These are phyloP conservation scores for Chrysoporthe cubensis DNA, from an alignment of 2,329 filamentous ascomycete genomes.

Conservation along the genomic window DNA sequence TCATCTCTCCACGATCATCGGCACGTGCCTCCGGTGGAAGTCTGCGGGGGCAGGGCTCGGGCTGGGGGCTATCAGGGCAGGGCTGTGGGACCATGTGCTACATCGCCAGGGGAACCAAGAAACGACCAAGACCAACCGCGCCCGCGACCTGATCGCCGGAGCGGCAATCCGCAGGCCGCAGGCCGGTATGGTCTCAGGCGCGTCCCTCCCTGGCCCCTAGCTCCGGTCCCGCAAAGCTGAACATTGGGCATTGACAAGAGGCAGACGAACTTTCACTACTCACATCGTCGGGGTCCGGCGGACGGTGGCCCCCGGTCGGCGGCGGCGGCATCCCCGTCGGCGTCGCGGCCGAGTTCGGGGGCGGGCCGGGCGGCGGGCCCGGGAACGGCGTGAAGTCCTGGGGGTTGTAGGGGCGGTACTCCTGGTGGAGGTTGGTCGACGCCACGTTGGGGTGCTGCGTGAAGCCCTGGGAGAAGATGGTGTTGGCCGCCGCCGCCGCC, in stretches of 20 bases:
- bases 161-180: background rate
- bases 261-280: slow-evolving; percentile 26
- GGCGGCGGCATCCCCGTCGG: slow-evolving; percentile 31
- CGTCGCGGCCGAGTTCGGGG: slow-evolving; percentile 34
- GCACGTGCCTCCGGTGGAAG: background rate
- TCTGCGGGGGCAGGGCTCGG: background rate
- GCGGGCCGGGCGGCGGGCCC: slow-evolving; percentile 42
- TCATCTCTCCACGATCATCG: slow-evolving; percentile 3
- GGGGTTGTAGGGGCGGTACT: slow-evolving; percentile 46
- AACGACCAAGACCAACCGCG: slow-evolving; percentile 18
- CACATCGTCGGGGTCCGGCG: slow-evolving; percentile 29
- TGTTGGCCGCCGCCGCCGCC: slow-evolving; percentile 18
- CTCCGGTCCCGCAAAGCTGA: too few relatives aligned
- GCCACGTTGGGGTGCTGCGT: slow-evolving; percentile 43
- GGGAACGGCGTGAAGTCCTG: slow-evolving; percentile 46
- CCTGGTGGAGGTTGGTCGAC: slow-evolving; percentile 39
- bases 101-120: background rate
- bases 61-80: background rate
- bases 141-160: slow-evolving; percentile 16
- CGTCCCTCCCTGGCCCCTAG: too few relatives aligned
- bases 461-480: slow-evolving; percentile 36
- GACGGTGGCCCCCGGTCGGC: slow-evolving; percentile 31
- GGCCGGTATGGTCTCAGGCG: too few relatives aligned
- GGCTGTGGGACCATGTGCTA: slow-evolving; percentile 5
- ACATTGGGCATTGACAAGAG: slow-evolving; percentile 20